A percentile compares a stretch with the other conserved stretches of the same genome.
phyloP scores from a whole-genome alignment of 2,329 filamentous ascomycete genomes.

The Sclerotinia nivalis region DNA sequence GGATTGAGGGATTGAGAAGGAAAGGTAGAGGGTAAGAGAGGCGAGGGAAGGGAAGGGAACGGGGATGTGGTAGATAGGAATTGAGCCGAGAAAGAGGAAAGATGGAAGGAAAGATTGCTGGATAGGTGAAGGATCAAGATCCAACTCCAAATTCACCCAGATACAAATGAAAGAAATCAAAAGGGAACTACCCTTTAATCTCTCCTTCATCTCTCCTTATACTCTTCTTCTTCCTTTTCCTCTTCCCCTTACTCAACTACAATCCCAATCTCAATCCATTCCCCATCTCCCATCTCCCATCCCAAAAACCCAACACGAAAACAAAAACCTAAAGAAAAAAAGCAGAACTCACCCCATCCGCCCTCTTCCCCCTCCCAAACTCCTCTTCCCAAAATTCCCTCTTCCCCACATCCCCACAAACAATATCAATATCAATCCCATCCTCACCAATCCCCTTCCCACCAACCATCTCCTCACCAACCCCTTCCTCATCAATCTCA shows the following conservation, averaged over 20 bases:
- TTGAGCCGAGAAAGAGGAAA: neutral
- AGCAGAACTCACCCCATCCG: neutral
- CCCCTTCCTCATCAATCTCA: constrained; percentile 23
- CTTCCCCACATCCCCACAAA: constrained; percentile 39
- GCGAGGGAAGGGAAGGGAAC: neutral
- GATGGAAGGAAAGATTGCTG: too few relatives aligned
- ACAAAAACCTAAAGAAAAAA: neutral
- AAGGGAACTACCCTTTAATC: neutral
- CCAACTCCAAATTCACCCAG: neutral
- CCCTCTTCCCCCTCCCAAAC: constrained; percentile 6
- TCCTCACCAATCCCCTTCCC: constrained; percentile 24
- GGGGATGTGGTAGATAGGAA: neutral
- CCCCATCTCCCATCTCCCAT: too few relatives aligned
- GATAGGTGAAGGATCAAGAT: too few relatives aligned
- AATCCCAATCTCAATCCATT: neutral
- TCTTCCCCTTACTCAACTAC: neutral
- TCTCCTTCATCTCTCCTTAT: neutral
- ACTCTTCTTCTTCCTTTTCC: neutral
- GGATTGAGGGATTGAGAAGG: neutral
- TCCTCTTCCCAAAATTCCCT: constrained; percentile 35
- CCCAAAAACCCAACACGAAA: neutral
- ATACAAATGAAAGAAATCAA: neutral
- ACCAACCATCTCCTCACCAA: constrained; percentile 22
- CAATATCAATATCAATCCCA: constrained; percentile 28
- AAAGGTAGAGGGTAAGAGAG: neutral